Evolutionary conservation across 2,329 filamentous ascomycete genomes (phyloP).

Genomic region (Parastagonospora nodorum): DNA sequence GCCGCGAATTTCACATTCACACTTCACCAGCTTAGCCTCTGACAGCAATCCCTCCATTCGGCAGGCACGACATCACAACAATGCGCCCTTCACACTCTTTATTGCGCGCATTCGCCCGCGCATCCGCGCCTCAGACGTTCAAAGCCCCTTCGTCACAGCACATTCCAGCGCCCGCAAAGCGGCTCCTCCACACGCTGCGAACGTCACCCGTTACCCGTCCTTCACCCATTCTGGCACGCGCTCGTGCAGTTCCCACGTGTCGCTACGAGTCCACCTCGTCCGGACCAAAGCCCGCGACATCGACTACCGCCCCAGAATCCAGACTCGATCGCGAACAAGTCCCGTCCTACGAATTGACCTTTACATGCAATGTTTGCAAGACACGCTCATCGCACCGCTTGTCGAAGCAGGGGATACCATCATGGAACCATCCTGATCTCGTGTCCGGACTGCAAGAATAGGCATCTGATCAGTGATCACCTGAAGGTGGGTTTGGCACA

Average conservation of each 20-base stretch:
- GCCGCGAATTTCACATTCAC: neutral
- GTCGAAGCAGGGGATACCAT: slow-evolving; percentile 95
- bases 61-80: neutral
- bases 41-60: neutral
- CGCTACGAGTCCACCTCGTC: slow-evolving; percentile 36
- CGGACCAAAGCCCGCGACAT: slow-evolving; percentile 22
- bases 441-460: slow-evolving; percentile 82
- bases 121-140: slow-evolving; percentile 17
- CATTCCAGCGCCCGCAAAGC: slow-evolving; percentile 32
- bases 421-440: slow-evolving; percentile 85
- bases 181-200: slow-evolving; percentile 36
- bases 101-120: slow-evolving; percentile 28
- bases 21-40: neutral
- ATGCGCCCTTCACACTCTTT: slow-evolving; percentile 35
- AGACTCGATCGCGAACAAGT: slow-evolving; percentile 46
- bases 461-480: slow-evolving; percentile 92
- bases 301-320: slow-evolving; percentile 40
- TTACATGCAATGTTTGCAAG: slow-evolving; percentile 88
- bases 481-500: slow-evolving; percentile 58
- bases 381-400: slow-evolving; percentile 81
- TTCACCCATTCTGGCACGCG: slow-evolving; percentile 12
- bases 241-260: slow-evolving; percentile 11
- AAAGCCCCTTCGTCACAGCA: slow-evolving; percentile 17
- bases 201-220: slow-evolving; percentile 27
- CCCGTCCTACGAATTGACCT: slow-evolving; percentile 83